Evolutionary conservation across 1,139 yeast species (phyloP), one percentile per base, ranked within the genome.

Genomic region (Petasospora fabianii): DNA sequence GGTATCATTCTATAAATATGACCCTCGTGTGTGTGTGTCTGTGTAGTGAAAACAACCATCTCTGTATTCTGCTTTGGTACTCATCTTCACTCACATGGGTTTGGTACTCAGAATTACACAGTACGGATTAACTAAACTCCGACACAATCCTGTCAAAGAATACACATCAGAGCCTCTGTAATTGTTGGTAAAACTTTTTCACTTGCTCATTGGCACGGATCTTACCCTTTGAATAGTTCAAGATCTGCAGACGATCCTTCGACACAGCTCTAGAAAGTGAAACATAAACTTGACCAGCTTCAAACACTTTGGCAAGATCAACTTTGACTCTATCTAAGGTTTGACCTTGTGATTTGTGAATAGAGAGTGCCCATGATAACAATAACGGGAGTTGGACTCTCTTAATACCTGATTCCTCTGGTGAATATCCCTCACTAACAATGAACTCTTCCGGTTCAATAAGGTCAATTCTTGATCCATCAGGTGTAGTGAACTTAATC

Each of bases 311-410:
- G 22, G 72, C 66, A 40, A 87, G 64, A 54, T 87, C 94, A 5
- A 87, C 92, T 47, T 76, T 72, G n/a, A 87, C 80, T 41, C 94
- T 62, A 29, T 77, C 80, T 36, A 87, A 70, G 0, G 97, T 85
- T 63, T 87, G 96, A 2, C 97, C 97, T 61, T 87, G 97, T 0
- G 96, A 81, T 55, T 87, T 87, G 60, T 87, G 97, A 38, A 87
- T 87, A 0, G 96, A 85, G 53, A 87, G 63, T 0, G 96, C 95
- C 95, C 96, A 87, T 11, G 96, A 80, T 27, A 84, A 66, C 39
- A 85, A 66, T 27, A 87, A 65, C 0, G 96, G 97, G 5, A 85
- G 51, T 57, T 87, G 96, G 0, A 47, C 53, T 49, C 94, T 70
- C 37, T 57, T 46, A 12, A 46, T 40, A 3, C 49, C 44, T 15